Base-by-base conservation (phyloP, 1,139 yeast genomes). In the Petasospora fabianii region DNA sequence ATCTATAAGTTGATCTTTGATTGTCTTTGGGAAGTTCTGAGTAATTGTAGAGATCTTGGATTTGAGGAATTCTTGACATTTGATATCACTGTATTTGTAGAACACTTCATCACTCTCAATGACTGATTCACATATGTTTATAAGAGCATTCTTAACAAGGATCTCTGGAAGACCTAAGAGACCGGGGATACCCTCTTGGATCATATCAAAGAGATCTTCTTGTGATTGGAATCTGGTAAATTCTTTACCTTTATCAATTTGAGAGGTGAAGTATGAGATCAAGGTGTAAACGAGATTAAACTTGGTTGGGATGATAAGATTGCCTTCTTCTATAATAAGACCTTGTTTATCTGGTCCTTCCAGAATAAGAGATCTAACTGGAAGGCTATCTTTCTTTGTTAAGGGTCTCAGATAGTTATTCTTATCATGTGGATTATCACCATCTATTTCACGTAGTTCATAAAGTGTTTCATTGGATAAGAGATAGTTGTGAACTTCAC, bases 401-500 rank as follows among this genome's bases (percentile, higher is more conserved):
- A 43, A 21, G 1, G 50, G 43, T 19, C 55, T 47, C 21, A 47
- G 14, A 27, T 46, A 41, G 34, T 50, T 53, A 27, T 34, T 36
- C 16, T 44, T 38, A 38, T 46, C 48, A 31, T 53, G 55, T 10
- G 95, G 94, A 55, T 90, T 97, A 4, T 96, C 95, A 1, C 97
- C 98, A 28, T 73, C 73, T 54, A 92, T 90, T 40, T 90, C 88
- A 54, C 84, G 86, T 27, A 90, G 65, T 1, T 97, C 97, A 58
- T 88, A 90, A 30, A 90, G 68, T 2, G 34, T 18, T 17, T 18
- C 11, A 5, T 21, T 31, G 13, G 27, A 15, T 4, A 41, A 24
- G 12, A 21, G 22, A 29, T 36, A 41, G 35, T 27, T 34, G 32
- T 36, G 34, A 5, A 28, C 16, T 4, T 22, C 24, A 9, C 38